Conservation (phyloP, 805 yeast genomes). For the Wickerhamiella azyma region DNA sequence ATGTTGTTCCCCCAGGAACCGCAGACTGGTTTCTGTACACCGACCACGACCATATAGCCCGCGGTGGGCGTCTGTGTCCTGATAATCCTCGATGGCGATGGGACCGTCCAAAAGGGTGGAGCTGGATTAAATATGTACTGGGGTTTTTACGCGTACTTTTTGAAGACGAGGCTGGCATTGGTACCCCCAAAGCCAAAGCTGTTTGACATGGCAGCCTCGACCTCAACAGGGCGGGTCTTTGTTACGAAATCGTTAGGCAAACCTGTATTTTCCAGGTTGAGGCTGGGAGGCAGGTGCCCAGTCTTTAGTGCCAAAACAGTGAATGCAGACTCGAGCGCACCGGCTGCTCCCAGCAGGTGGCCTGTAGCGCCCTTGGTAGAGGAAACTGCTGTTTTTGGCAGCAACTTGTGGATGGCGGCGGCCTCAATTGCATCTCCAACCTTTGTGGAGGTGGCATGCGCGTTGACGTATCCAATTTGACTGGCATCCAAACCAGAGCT, state of each 20-base stretch:
- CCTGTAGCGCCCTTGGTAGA: conserved; percentile 85
- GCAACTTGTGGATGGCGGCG: conserved; percentile 44
- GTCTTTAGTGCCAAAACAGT: conserved; percentile 52
- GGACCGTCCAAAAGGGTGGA: too few species aligned
- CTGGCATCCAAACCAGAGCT: conserved; percentile 35
- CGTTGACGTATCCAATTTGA: conserved; percentile 68
- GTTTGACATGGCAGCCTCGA: conserved; percentile 60
- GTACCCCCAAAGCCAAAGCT: conserved; percentile 98
- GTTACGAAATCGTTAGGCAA: conserved; percentile 48
- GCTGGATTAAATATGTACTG: background rate
- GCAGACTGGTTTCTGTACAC: too few species aligned
- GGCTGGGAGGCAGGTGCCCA: conserved; percentile 60
- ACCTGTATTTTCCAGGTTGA: conserved; percentile 43
- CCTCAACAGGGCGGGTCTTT: conserved; percentile 29
- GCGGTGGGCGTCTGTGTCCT: too few species aligned
- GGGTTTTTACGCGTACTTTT: background rate
- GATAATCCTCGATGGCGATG: too few species aligned
- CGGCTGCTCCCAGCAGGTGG: conserved; percentile 91
- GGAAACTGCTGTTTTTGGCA: conserved; percentile 38
- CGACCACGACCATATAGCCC: too few species aligned
- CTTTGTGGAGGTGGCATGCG: conserved; percentile 90
- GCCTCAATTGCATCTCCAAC: conserved; percentile 86
- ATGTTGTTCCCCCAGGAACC: too few species aligned
- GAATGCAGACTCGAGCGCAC: conserved; percentile 81
- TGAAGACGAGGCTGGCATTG: conserved; percentile 49